Evolutionary conservation across 108 stramenopile species (phyloP).

Genomic region (Nitzschia sp.): DNA sequence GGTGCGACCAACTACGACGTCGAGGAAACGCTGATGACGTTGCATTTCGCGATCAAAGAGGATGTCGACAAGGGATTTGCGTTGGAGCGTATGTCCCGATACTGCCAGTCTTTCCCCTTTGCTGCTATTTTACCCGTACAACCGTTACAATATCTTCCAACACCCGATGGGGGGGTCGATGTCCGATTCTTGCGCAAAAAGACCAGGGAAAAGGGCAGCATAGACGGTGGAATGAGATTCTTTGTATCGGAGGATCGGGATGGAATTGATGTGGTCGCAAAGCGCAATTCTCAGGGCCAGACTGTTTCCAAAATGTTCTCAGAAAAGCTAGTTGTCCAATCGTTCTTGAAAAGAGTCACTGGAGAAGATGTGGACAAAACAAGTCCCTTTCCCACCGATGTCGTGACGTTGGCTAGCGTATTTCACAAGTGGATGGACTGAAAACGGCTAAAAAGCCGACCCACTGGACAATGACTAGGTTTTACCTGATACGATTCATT

Average conservation of each 20-base stretch:
- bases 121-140: slow-evolving; percentile 78
- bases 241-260: slow-evolving; percentile 27
- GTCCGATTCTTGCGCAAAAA: slow-evolving; percentile 76
- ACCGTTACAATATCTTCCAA: slow-evolving; percentile 73
- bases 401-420: slow-evolving; percentile 41
- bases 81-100: slow-evolving; percentile 31
- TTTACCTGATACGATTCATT: too few relatives aligned
- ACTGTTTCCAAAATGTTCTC: slow-evolving; percentile 67
- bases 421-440: slow-evolving; percentile 74
- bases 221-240: slow-evolving; percentile 80
- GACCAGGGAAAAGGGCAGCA: slow-evolving; percentile 59
- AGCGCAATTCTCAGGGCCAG: slow-evolving; percentile 69
- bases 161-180: slow-evolving; percentile 55
- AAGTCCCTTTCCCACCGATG: slow-evolving; percentile 23
- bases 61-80: slow-evolving; percentile 1
- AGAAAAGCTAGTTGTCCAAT: slow-evolving; percentile 61
- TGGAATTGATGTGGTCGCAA: slow-evolving; percentile 48
- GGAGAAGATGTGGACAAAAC: slow-evolving; percentile 8
- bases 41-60: slow-evolving; percentile 11
- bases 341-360: slow-evolving; percentile 53
- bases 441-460: neutral
- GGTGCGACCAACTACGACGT: slow-evolving; percentile 6
- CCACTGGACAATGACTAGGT: too few relatives aligned
- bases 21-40: slow-evolving; percentile 25
- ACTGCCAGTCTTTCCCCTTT: slow-evolving; percentile 75